Evolutionary conservation across 1,139 yeast species (phyloP).

Genomic region (Hanseniaspora sp.): DNA sequence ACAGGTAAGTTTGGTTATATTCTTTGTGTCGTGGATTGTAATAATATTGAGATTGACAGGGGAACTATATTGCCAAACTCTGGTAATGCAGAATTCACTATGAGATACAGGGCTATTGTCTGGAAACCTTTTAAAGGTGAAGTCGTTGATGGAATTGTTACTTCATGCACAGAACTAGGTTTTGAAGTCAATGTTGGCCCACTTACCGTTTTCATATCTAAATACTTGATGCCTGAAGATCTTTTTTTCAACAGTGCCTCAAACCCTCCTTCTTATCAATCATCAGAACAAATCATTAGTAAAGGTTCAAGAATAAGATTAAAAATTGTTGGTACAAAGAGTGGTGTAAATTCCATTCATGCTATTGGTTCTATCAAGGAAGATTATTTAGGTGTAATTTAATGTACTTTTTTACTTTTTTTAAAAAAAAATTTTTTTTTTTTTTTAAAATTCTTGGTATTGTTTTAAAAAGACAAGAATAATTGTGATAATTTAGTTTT

Average conservation of each 20-base stretch:
- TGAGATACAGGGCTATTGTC: constrained; percentile 89
- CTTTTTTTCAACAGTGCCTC: constrained; percentile 92
- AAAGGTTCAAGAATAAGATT: constrained; percentile 89
- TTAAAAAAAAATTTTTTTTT: neutral
- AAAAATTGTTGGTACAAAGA: constrained; percentile 92
- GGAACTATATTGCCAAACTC: constrained; percentile 82
- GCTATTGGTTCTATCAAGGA: constrained; percentile 97
- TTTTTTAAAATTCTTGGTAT: no score
- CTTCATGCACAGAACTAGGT: constrained; percentile 91
- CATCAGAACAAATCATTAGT: constrained; percentile 89
- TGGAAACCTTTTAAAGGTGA: constrained; percentile 99
- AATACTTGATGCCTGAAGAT: constrained; percentile 88
- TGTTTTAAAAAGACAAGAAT: no score
- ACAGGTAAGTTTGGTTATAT: constrained; percentile 98
- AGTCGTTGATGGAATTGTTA: constrained; percentile 92
- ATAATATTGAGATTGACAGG: constrained; percentile 88
- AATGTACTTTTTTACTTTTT: constrained; percentile 23
- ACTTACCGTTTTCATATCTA: constrained; percentile 82
- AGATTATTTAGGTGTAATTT: constrained; percentile 82
- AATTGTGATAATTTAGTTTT: no score
- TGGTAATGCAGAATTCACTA: constrained; percentile 95
- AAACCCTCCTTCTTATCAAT: constrained; percentile 95
- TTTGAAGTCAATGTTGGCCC: constrained; percentile 98
- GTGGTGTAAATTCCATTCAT: constrained; percentile 92
- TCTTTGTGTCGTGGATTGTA: constrained; percentile 88